Conservation (phyloP, 2,329 filamentous ascomycete genomes). For the Pestalotiopsis sp. region DNA sequence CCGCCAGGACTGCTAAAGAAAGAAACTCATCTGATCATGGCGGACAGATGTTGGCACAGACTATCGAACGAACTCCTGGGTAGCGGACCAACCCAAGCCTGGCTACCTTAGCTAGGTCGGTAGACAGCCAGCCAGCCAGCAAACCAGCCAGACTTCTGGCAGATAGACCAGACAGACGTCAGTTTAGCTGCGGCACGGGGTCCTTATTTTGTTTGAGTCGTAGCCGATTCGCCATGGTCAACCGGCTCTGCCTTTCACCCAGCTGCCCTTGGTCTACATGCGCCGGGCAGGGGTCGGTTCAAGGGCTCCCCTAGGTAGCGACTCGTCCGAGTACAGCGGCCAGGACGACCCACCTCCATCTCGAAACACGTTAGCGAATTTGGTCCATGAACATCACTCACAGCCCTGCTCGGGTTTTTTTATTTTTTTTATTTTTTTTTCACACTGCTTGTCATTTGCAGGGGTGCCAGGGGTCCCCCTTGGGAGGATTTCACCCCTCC, state of each 20-base stretch:
- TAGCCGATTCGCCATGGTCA: constrained; percentile 19
- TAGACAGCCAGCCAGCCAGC: background rate
- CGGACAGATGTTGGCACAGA: background rate
- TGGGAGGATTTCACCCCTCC: constrained; percentile 38
- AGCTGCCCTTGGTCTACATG: background rate
- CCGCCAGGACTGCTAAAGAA: background rate
- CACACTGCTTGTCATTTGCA: constrained; percentile 38
- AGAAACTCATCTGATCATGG: background rate
- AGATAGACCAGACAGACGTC: constrained; percentile 14
- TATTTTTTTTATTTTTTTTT: background rate
- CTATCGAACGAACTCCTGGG: background rate
- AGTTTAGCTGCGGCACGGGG: constrained; percentile 15
- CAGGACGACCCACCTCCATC: constrained; percentile 29
- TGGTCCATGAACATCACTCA: constrained; percentile 33
- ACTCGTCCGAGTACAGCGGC: constrained; percentile 28
- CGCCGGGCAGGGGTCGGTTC: constrained; percentile 19
- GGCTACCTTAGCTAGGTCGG: background rate
- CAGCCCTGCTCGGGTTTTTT: constrained; percentile 41
- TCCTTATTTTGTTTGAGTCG: constrained; percentile 15
- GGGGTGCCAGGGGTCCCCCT: constrained; percentile 31
- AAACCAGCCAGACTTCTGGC: background rate
- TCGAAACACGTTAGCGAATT: constrained; percentile 37
- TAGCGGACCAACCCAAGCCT: too few relatives aligned
- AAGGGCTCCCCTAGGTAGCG: constrained; percentile 26
- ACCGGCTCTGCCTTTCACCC: constrained; percentile 5